These are phyloP conservation scores for Euptelea pleiosperma DNA, from an alignment of 164 flowering plant species.

Conservation along the genomic window DNA sequence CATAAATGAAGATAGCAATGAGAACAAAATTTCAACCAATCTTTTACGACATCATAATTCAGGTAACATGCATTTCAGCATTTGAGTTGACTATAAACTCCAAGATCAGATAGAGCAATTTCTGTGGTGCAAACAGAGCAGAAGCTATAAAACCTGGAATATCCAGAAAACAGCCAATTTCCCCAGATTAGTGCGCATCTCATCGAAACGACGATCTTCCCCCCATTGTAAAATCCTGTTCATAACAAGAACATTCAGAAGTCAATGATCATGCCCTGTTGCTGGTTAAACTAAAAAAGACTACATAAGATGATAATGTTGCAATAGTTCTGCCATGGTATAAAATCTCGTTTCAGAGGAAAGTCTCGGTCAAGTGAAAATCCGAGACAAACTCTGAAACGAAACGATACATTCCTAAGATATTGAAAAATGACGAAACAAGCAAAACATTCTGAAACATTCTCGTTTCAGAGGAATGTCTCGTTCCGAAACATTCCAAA, in stretches of 20 bases:
- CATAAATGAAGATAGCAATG: slow-evolving; percentile 11
- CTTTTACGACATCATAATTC: background rate
- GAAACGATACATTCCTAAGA: too few species aligned
- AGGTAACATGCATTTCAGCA: background rate
- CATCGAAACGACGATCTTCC: slow-evolving; percentile 92
- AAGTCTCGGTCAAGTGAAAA: too few species aligned
- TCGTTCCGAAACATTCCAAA: too few species aligned
- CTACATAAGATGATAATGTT: background rate
- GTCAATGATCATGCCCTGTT: background rate
- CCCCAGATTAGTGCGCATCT: slow-evolving; percentile 77
- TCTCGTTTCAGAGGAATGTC: too few species aligned
- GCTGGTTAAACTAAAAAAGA: background rate
- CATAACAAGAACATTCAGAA: slow-evolving; percentile 1
- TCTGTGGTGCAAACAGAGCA: background rate
- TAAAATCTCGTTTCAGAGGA: too few species aligned
- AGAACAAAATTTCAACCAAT: background rate
- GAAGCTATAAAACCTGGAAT: slow-evolving; percentile 61
- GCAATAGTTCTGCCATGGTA: too few species aligned
- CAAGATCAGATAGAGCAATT: slow-evolving; percentile 1
- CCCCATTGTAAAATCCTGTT: slow-evolving; percentile 94
- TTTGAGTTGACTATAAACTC: slow-evolving; percentile 11
- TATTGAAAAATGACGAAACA: too few species aligned
- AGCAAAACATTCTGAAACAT: too few species aligned
- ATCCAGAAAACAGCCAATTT: slow-evolving; percentile 83
- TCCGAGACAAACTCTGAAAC: too few species aligned